Evolutionary conservation across 164 flowering plant genomes (phyloP).

Genomic region (Nymphaea thermarum): DNA sequence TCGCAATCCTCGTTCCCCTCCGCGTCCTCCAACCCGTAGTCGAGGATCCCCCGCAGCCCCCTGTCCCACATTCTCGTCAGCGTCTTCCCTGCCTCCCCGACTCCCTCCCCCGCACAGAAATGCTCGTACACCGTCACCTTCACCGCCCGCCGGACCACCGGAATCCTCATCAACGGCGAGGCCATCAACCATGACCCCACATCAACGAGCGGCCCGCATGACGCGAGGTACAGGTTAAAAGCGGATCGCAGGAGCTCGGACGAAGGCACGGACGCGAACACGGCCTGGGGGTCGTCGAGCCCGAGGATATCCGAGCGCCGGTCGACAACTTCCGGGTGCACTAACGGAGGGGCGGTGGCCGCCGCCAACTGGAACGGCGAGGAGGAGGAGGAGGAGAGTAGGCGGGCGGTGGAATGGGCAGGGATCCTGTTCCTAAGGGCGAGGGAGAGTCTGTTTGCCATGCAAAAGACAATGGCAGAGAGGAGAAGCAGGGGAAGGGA

Average conservation of each 20-base stretch:
- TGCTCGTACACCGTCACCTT: conserved; percentile 58
- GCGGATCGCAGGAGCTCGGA: conserved; percentile 36
- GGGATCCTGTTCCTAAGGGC: no score
- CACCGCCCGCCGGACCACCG: conserved; percentile 13
- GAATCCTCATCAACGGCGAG: conserved; percentile 33
- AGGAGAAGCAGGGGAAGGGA: no score
- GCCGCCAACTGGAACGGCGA: no score
- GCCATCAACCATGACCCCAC: conserved; percentile 57
- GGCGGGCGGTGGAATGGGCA: no score
- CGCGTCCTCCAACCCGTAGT: conserved; percentile 64
- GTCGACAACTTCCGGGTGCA: no score
- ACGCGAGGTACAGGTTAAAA: conserved; percentile 30
- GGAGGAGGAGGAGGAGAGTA: no score
- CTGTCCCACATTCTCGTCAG: conserved; percentile 29
- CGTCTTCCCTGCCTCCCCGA: conserved; percentile 31
- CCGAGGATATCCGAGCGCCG: conserved; percentile 10
- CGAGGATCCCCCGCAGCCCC: conserved; percentile 66
- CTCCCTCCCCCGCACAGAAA: conserved; percentile 61
- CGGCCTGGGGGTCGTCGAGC: conserved; percentile 26
- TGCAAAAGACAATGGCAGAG: no score
- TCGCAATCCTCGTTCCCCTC: conserved; percentile 48
- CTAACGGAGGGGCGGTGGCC: no score
- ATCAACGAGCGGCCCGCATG: conserved; percentile 53
- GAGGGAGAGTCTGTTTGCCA: no score
- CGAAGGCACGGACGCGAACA: conserved; percentile 43